A percentile compares a stretch with the other conserved stretches of the same genome.
Conservation (phyloP, 306 rosid species). For the Canavalia gladiata region DNA sequence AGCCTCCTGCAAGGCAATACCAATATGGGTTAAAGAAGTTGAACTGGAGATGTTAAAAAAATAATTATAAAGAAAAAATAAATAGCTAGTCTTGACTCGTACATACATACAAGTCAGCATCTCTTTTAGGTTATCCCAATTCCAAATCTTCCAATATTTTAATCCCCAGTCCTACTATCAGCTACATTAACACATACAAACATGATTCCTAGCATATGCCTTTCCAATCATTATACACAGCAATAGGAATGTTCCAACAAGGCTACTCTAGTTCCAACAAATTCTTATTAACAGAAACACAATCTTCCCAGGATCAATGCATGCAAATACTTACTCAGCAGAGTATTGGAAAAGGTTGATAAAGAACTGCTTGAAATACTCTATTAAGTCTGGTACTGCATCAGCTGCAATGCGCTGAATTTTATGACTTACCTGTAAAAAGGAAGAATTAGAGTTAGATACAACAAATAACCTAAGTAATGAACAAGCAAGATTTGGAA, state of each 20-base stretch:
- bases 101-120: slow-evolving; percentile 42
- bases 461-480: slow-evolving; percentile 35
- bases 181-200: slow-evolving; percentile 21
- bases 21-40: slow-evolving; percentile 10
- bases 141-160: slow-evolving; percentile 8
- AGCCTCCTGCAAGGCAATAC: slow-evolving; percentile 73
- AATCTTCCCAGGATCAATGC: slow-evolving; percentile 9
- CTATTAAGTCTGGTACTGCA: slow-evolving; percentile 74
- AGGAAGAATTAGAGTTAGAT: slow-evolving; percentile 47
- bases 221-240: slow-evolving; percentile 16
- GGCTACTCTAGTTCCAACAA: slow-evolving; percentile 28
- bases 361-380: slow-evolving; percentile 67
- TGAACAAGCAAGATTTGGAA: slow-evolving; percentile 40
- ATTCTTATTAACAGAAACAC: slow-evolving; percentile 3
- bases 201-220: slow-evolving; percentile 24
- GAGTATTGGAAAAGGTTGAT: slow-evolving; percentile 71
- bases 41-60: slow-evolving; percentile 46
- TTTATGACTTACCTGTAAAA: slow-evolving; percentile 71
- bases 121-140: slow-evolving; percentile 22
- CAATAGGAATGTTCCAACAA: slow-evolving; percentile 26
- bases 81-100: slow-evolving; percentile 43
- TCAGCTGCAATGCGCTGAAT: slow-evolving; percentile 73
- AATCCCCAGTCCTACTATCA: background rate
- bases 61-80: slow-evolving; percentile 25
- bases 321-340: slow-evolving; percentile 74